Conservation (phyloP, 805 yeast species). For the Sugiyamaella americana region DNA sequence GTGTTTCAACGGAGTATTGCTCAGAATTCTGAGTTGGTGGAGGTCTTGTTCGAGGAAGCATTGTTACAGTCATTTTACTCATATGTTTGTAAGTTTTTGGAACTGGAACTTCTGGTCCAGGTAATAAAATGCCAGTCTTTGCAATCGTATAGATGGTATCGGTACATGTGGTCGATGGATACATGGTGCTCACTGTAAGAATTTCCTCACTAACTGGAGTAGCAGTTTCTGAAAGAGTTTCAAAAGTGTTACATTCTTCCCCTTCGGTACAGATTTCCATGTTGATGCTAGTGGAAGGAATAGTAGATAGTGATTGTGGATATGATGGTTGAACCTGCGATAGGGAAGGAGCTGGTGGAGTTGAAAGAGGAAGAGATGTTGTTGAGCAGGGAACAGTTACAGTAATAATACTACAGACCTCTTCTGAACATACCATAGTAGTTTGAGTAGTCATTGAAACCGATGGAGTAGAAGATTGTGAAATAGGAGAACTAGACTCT, state of each 20-base stretch:
- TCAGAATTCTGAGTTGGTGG: neutral
- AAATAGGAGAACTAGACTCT: neutral
- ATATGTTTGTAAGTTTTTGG: conserved; percentile 6
- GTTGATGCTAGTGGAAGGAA: conserved; percentile 3
- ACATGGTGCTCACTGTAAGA: conserved; percentile 6
- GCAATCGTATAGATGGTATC: conserved; percentile 7
- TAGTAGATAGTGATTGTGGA: neutral
- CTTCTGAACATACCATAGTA: neutral
- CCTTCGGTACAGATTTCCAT: conserved; percentile 9
- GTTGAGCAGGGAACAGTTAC: conserved; percentile 1
- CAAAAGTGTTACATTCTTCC: too few relatives aligned
- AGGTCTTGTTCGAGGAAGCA: conserved; percentile 2
- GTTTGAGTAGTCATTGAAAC: neutral
- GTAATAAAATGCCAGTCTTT: conserved; percentile 10
- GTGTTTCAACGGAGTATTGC: neutral
- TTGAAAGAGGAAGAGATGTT: neutral
- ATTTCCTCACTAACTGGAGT: conserved; percentile 3
- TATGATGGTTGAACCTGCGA: neutral
- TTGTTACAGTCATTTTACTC: neutral
- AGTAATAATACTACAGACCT: neutral
- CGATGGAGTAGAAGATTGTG: neutral
- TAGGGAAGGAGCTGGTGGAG: neutral
- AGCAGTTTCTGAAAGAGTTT: too few relatives aligned
- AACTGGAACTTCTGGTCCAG: conserved; percentile 1
- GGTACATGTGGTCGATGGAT: conserved; percentile 7